These are phyloP conservation scores for Pichia paraexigua DNA, from an alignment of 805 yeast species.

Conservation along the genomic window DNA sequence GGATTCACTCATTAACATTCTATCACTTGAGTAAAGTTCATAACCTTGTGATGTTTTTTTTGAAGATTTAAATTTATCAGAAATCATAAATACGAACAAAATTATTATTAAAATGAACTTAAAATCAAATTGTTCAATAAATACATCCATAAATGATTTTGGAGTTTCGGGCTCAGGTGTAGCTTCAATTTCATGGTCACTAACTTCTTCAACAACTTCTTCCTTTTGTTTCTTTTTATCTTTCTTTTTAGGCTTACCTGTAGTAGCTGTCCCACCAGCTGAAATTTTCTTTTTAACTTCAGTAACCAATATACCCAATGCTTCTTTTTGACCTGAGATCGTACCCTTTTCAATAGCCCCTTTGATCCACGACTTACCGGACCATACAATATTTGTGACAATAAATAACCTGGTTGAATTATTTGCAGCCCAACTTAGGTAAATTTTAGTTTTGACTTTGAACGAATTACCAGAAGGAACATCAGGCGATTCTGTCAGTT, in stretches of 20 bases:
- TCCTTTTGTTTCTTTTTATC: slow-evolving; percentile 6
- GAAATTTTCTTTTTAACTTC: slow-evolving; percentile 36
- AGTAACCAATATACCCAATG: slow-evolving; percentile 40
- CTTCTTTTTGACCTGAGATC: slow-evolving; percentile 61
- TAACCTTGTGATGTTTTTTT: not conserved
- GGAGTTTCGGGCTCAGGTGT: slow-evolving; percentile 6
- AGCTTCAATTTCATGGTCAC: not conserved
- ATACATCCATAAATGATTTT: slow-evolving; percentile 9
- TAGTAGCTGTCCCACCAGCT: slow-evolving; percentile 19
- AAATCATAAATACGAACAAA: slow-evolving; percentile 15
- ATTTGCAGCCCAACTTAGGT: slow-evolving; percentile 54
- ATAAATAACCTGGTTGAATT: slow-evolving; percentile 47
- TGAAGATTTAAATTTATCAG: slow-evolving; percentile 11
- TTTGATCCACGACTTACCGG: slow-evolving; percentile 71
- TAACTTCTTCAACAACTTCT: slow-evolving; percentile 7
- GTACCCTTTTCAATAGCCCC: slow-evolving; percentile 70
- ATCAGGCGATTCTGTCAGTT: slow-evolving; percentile 64
- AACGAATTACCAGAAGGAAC: slow-evolving; percentile 76
- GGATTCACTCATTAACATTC: slow-evolving; percentile 42
- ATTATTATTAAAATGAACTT: slow-evolving; percentile 15
- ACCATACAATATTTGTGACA: slow-evolving; percentile 57
- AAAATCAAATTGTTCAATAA: slow-evolving; percentile 19
- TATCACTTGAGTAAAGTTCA: slow-evolving; percentile 19
- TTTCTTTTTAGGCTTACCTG: slow-evolving; percentile 15
- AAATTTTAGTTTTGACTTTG: slow-evolving; percentile 48